Percentiles rank a stretch among this genome's conserved stretches.
Conservation (phyloP, 139 green algal genomes). For the Chlamydomonas schloesseri region DNA sequence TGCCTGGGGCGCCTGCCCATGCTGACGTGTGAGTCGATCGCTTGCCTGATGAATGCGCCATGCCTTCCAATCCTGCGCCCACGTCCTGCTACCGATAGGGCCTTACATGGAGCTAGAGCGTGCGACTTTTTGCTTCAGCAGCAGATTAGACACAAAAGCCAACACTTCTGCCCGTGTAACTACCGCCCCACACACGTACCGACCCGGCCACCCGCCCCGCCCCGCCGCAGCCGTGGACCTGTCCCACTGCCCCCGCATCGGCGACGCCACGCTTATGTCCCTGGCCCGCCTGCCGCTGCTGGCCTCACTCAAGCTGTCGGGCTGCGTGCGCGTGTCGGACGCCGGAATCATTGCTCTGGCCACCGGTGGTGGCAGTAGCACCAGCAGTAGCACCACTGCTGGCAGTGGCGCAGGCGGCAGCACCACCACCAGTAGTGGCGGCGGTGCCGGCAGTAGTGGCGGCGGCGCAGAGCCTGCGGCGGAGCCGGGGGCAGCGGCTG, state of each 20-base stretch:
- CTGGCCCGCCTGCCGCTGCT: slow-evolving; percentile 49
- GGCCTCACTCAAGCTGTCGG: slow-evolving; percentile 49
- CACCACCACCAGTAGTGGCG: too few relatives aligned
- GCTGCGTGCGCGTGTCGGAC: slow-evolving; percentile 59
- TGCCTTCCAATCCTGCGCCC: too few relatives aligned
- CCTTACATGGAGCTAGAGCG: too few relatives aligned
- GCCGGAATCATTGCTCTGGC: slow-evolving; percentile 42
- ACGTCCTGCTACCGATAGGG: too few relatives aligned
- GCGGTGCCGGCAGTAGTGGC: background rate
- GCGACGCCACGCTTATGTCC: slow-evolving; percentile 38
- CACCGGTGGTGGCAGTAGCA: background rate
- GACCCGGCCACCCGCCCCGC: background rate
- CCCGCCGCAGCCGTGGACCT: slow-evolving; percentile 55
- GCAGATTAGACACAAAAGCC: too few relatives aligned
- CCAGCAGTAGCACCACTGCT: too few relatives aligned
- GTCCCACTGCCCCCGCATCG: slow-evolving; percentile 46
- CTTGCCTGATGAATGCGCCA: too few relatives aligned
- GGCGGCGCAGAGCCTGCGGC: background rate
- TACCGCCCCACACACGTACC: too few relatives aligned
- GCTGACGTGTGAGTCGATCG: slow-evolving; percentile 61
- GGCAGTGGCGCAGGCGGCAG: too few relatives aligned
- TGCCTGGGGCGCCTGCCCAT: slow-evolving; percentile 42
- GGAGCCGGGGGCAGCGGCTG: background rate
- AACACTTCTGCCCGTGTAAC: too few relatives aligned
- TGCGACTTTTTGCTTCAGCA: too few relatives aligned